A percentile compares a stretch with the other conserved stretches of the same genome.
phyloP scores from a whole-genome alignment of 2,329 filamentous ascomycete species.

The Cercospora berteroae region DNA sequence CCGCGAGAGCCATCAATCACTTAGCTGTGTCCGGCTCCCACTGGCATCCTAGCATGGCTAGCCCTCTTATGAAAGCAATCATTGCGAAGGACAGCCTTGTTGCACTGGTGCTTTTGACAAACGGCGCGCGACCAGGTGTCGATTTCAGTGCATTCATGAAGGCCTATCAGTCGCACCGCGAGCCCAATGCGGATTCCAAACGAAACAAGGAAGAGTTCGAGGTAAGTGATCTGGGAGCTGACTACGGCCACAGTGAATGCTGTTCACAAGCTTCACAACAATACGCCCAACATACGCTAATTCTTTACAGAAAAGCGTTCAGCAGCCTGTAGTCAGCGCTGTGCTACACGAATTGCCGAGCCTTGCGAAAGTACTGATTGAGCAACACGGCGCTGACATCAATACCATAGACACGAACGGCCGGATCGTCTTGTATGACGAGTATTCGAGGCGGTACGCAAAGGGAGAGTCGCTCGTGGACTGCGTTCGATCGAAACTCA shows the following conservation, averaged over 20 bases:
- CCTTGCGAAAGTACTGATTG: slow-evolving; percentile 58
- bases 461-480: slow-evolving; percentile 59
- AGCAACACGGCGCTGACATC: slow-evolving; percentile 58
- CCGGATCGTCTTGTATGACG: slow-evolving; percentile 31
- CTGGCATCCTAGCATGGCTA: slow-evolving; percentile 38
- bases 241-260: neutral
- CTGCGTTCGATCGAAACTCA: slow-evolving; percentile 54
- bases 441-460: slow-evolving; percentile 41
- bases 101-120: slow-evolving; percentile 60
- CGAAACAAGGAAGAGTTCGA: slow-evolving; percentile 51
- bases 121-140: slow-evolving; percentile 60
- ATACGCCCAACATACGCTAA: neutral
- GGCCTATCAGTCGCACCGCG: slow-evolving; percentile 48
- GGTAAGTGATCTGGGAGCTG: neutral
- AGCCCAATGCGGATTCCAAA: slow-evolving; percentile 42
- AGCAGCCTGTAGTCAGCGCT: slow-evolving; percentile 68
- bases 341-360: slow-evolving; percentile 51
- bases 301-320: slow-evolving; percentile 38
- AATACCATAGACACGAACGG: slow-evolving; percentile 55
- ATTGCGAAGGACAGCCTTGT: slow-evolving; percentile 52
- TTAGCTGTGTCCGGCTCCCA: slow-evolving; percentile 49
- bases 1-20: slow-evolving; percentile 66
- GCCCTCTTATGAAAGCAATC: slow-evolving; percentile 61
- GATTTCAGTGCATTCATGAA: slow-evolving; percentile 65
- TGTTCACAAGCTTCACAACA: neutral